Evolutionary conservation across 768 basidiomycete species (phyloP), one percentile per base, ranked within the genome.

Genomic region (Mycena kentingensis): DNA sequence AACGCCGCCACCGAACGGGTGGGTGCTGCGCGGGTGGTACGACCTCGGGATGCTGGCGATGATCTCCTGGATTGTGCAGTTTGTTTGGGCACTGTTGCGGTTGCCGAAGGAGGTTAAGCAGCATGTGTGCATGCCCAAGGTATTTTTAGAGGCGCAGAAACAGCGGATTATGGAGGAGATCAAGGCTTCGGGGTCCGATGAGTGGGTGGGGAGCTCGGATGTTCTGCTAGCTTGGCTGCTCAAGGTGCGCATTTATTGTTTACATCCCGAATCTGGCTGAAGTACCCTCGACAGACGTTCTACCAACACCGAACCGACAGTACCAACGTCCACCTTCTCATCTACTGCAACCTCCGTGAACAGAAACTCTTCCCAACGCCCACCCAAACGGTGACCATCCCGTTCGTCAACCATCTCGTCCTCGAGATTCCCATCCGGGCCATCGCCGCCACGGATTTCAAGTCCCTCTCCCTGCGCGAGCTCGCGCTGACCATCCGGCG

Each of bases 151-250:
- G 7, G 52, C 29, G 4, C 7, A 25, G 7, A 58, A 58, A 39
- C 37, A 16, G 36, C 13, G 31, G 26, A 51, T 51, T 18, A 47
- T 47, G 52, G 49, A 47, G 1, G 22, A 54, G 13, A 13, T 58
- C n/a, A 46, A 51, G 27, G 12, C 3, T 4, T 25, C 53, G 19
- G 52, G 57, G 18, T 54, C 52, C n/a, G 32, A 4, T 18, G 57
- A 58, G 24, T 58, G 48, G 48, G 57, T 58, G 0, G 52, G 57
- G 15, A 58, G 57, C 34, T 54, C 51, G 5, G 57, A 58, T 34
- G 34, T 58, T 2, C 39, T 58, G 15, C 8, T 45, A 5, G 57
- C 57, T 12, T 58, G 57, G 57, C 51, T 48, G 57, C 41, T 42
- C 41, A 53, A 58, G 49, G 57, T 53, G 24, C 1, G 46, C 2